These are phyloP conservation scores for Podospora pseudocomata DNA, from an alignment of 495 filamentous ascomycete genomes.

Conservation along the genomic window DNA sequence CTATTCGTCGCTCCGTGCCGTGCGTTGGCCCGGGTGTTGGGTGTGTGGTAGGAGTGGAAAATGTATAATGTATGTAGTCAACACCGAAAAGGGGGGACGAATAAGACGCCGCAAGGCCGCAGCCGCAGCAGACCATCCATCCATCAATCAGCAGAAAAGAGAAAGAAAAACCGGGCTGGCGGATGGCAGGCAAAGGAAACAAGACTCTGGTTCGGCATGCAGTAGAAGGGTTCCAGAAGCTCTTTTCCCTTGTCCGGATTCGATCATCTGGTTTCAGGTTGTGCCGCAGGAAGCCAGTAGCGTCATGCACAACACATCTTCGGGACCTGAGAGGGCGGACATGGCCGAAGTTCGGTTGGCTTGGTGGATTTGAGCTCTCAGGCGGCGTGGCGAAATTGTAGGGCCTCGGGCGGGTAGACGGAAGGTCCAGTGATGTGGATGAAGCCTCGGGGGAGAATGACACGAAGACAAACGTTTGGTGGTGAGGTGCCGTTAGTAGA, in stretches of 20 bases:
- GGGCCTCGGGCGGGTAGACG: background rate
- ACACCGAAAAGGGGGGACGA: background rate
- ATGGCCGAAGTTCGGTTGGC: background rate
- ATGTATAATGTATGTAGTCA: background rate
- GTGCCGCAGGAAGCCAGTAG: slow-evolving; percentile 8
- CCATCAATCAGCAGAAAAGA: background rate
- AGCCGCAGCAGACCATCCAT: background rate
- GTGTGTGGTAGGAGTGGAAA: background rate
- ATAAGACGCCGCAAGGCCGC: background rate
- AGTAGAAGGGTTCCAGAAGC: slow-evolving; percentile 11
- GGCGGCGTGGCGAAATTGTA: background rate
- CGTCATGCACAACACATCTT: slow-evolving; percentile 7
- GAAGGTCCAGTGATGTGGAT: background rate
- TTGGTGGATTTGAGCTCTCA: background rate
- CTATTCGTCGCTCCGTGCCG: background rate
- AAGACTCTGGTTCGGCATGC: background rate
- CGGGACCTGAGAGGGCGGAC: slow-evolving; percentile 8
- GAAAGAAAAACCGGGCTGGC: background rate
- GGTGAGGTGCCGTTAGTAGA: background rate
- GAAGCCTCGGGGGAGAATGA: background rate
- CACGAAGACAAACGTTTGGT: background rate
- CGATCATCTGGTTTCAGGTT: slow-evolving; percentile 12
- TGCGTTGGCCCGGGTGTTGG: background rate
- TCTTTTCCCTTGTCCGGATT: slow-evolving; percentile 1
- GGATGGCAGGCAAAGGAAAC: background rate